Evolutionary conservation across 2,329 filamentous ascomycete species (phyloP).

Genomic region (Pestalotiopsis sp.): DNA sequence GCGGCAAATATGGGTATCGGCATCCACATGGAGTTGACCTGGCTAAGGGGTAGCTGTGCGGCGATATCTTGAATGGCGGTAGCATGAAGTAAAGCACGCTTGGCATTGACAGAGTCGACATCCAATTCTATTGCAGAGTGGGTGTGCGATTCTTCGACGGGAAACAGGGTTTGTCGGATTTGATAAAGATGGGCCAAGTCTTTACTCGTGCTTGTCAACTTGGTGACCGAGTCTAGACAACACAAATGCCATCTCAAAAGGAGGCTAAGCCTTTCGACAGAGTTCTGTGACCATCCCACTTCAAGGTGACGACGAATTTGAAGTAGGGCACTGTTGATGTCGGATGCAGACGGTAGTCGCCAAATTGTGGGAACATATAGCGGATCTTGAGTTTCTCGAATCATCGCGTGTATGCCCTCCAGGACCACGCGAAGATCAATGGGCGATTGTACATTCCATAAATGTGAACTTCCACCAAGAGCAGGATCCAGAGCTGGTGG

Average conservation of each 20-base stretch:
- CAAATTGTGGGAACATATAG: neutral
- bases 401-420: conserved; percentile 2
- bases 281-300: neutral
- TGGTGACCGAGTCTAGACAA: neutral
- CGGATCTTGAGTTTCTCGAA: conserved; percentile 1
- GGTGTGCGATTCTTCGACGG: neutral
- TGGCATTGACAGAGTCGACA: neutral
- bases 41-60: conserved; percentile 2
- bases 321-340: neutral
- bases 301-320: neutral
- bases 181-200: neutral
- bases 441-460: neutral
- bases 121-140: neutral
- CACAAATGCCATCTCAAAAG: conserved; percentile 5
- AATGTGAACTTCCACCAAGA: neutral
- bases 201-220: neutral
- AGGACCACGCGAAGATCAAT: conserved; percentile 10
- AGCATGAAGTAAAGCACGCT: conserved; percentile 8
- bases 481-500: neutral
- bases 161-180: conserved; percentile 2
- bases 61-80: conserved; percentile 6
- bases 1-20: conserved; percentile 8
- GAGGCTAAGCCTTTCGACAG: conserved; percentile 3
- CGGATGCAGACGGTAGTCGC: neutral
- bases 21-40: conserved; percentile 9